Conservation (phyloP, 371 early-diverging fungal species). For the Dinochytrium kinnereticum region DNA sequence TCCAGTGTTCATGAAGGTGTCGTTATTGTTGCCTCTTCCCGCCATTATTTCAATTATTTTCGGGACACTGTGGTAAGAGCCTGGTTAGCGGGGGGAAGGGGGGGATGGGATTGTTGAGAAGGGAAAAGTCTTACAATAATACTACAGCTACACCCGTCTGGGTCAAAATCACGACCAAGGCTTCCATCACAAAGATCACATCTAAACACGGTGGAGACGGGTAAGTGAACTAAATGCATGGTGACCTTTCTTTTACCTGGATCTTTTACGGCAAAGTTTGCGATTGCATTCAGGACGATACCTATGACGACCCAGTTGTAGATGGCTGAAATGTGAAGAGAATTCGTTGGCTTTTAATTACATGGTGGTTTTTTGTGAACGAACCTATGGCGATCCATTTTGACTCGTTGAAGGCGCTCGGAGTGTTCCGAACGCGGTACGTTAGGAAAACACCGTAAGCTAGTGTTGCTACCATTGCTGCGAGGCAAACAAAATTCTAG, state of each 20-base stretch:
- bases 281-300: slow-evolving; percentile 19
- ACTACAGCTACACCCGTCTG: slow-evolving; percentile 13
- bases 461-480: slow-evolving; percentile 20
- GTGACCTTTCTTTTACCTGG: not conserved
- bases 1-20: slow-evolving; percentile 9
- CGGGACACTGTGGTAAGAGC: slow-evolving; percentile 2
- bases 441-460: slow-evolving; percentile 14
- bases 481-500: slow-evolving; percentile 23
- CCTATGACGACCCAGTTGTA: slow-evolving; percentile 33
- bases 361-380: not conserved
- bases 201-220: too few relatives aligned
- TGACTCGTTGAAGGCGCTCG: slow-evolving; percentile 31
- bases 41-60: slow-evolving; percentile 15
- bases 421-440: slow-evolving; percentile 14
- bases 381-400: slow-evolving; percentile 23
- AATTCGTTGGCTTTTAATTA: not conserved
- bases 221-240: not conserved
- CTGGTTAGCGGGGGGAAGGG: not conserved
- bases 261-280: slow-evolving; percentile 26
- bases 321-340: not conserved
- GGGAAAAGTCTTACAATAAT: not conserved
- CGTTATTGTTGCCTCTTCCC: slow-evolving; percentile 19
- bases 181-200: slow-evolving; percentile 26
- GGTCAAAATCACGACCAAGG: slow-evolving; percentile 10
- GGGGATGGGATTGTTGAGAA: not conserved